phyloP scores from a whole-genome alignment of 2,329 filamentous ascomycete genomes.

The Fusarium nygamai region DNA sequence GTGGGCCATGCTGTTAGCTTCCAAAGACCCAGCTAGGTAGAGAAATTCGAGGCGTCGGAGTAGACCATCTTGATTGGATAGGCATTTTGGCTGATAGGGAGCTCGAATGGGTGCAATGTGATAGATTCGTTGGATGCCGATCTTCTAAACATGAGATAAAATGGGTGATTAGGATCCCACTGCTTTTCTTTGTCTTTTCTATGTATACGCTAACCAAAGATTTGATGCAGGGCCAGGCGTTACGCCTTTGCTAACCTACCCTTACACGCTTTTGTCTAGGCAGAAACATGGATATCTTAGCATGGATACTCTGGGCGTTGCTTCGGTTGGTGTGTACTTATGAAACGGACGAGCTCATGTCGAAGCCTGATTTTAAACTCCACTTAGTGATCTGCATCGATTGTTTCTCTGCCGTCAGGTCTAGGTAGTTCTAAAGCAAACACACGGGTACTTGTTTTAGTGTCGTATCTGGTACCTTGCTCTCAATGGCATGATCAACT shows the following conservation, averaged over 20 bases:
- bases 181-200: background rate
- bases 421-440: background rate
- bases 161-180: background rate
- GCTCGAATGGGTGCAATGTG: background rate
- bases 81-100: background rate
- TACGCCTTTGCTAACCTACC: background rate
- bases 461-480: background rate
- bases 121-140: accelerated
- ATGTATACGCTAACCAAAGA: background rate
- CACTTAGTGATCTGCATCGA: background rate
- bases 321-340: background rate
- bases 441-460: accelerated
- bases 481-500: background rate
- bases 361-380: background rate
- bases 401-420: background rate
- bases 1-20: background rate
- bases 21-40: background rate
- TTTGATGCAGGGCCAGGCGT: background rate
- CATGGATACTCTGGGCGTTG: background rate
- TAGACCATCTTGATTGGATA: background rate
- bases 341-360: background rate
- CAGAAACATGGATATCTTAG: background rate
- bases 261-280: background rate
- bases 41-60: background rate
- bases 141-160: background rate